Evolutionary conservation across 768 basidiomycete species (phyloP), one percentile per base, ranked within the genome.

Genomic region (Amanita thiersii): DNA sequence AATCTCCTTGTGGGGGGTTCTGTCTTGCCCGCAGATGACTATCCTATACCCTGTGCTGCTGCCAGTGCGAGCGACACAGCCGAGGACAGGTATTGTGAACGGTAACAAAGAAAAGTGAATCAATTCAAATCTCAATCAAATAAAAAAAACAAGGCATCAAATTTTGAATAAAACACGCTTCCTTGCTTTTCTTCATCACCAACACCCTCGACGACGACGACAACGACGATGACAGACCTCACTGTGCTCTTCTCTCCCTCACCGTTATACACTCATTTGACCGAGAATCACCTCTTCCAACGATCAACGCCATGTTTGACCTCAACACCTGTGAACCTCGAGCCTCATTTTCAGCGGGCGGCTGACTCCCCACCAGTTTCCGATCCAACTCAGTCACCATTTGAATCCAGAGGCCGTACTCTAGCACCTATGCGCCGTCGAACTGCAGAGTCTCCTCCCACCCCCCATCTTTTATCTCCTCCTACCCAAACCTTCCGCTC

Each of bases 161-260:
- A n/a, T n/a, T n/a, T n/a, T n/a, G n/a, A n/a, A n/a, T n/a, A n/a
- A n/a, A n/a, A n/a, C n/a, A n/a, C n/a, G n/a, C n/a, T n/a, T n/a
- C n/a, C n/a, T n/a, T n/a, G n/a, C n/a, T n/a, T n/a, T n/a, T n/a
- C 19, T 7, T 20, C 8, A 37, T 20, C 5, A 20, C 20, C 35
- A 19, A 2, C 35, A 12, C 35, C n/a, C 33, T n/a, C n/a, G n/a
- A n/a, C n/a, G n/a, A n/a, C n/a, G n/a, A n/a, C n/a, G n/a, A n/a
- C n/a, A n/a, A n/a, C n/a, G 14, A 35, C 50, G 29, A 73, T 73
- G 72, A 63, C 72, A 3, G 73, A 74, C 54, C 63, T 74, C 14
- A 74, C 72, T 1, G 70, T 73, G 20, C 65, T 76, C 33, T 59
- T 72, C 30, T 65, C 69, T n/a, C 69, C 72, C 2, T 63, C 64